phyloP scores from a whole-genome alignment of 352 stramenopile species.

The Globisporangium middletonii region DNA sequence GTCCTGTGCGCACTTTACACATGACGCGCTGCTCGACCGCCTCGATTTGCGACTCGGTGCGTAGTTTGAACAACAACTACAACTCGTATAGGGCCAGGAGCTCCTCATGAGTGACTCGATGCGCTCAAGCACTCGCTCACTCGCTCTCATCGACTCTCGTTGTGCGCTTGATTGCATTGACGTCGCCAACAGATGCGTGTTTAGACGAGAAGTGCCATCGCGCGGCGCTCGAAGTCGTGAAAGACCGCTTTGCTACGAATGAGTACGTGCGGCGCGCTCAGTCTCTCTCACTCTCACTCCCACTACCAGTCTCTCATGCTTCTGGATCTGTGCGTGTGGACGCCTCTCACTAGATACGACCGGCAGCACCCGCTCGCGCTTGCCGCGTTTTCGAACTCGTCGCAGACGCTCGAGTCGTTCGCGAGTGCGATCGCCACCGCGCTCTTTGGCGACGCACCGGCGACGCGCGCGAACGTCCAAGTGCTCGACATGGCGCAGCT shows the following conservation, averaged over 20 bases:
- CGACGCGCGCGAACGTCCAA: slow-evolving; percentile 4
- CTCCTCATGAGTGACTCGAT: too few relatives aligned
- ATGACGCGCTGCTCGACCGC: slow-evolving; percentile 37
- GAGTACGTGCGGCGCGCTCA: slow-evolving; percentile 18
- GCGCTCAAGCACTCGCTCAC: background rate
- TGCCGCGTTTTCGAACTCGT: slow-evolving; percentile 46
- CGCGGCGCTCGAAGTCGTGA: slow-evolving; percentile 28
- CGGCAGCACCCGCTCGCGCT: slow-evolving; percentile 42
- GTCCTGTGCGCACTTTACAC: slow-evolving; percentile 25
- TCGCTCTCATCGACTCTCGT: too few relatives aligned
- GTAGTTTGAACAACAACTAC: slow-evolving; percentile 1
- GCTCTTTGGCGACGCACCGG: slow-evolving; percentile 4
- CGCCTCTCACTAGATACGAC: slow-evolving; percentile 22
- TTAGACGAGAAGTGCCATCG: slow-evolving; percentile 23
- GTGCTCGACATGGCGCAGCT: slow-evolving; percentile 24
- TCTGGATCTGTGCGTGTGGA: background rate
- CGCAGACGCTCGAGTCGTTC: slow-evolving; percentile 10
- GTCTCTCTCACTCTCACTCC: background rate
- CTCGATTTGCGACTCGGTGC: slow-evolving; percentile 33
- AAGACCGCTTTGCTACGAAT: slow-evolving; percentile 38
- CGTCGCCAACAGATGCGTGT: slow-evolving; percentile 12
- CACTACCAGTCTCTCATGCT: background rate
- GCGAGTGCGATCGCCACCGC: slow-evolving; percentile 4
- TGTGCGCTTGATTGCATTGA: background rate
- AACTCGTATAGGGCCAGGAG: background rate